Evolutionary conservation across 2,329 filamentous ascomycete genomes (phyloP), one percentile per base, ranked within the genome.

Genomic region (Fusarium sp.): DNA sequence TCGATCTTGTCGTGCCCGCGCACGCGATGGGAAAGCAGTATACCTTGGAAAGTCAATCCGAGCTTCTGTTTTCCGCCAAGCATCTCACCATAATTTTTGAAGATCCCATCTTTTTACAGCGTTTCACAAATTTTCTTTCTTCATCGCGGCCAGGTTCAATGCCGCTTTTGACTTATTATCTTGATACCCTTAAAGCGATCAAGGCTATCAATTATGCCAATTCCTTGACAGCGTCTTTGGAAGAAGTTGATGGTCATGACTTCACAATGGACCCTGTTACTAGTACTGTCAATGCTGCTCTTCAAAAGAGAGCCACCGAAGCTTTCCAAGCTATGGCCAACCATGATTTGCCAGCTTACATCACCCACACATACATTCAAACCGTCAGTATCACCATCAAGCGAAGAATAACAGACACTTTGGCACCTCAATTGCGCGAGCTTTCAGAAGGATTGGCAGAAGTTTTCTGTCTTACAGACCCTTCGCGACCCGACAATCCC

Each of bases 391-490:
- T 87, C 16, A 91, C 90, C 28, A 89, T 94, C 37, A 86, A 88
- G 66, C 84, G 87, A 64, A 84, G 90, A 20, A 88, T 94, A 23
- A 90, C 88, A 1, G 89, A 91, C 6, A 91, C 87, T 2, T 77
- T 93, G 26, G 87, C 91, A 3, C 80, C 85, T 2, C 84, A 90
- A 70, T 80, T 92, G 26, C 83, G 86, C 42, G 88, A 91, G 44
- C 85, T 90, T n/a, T 91, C 90, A 0, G 91, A 94, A 76, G 91
- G 91, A 0, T 77, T 94, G 61, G 91, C 91, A 0, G 91, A 94
- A 75, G 91, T 92, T 0, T 94, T 93, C 71, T 94, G 91, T 74
- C 77, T 94, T 56, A 92, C 90, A 1, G 92, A 94, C 75, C 91
- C 92, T 10, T 91, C 89, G 2, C 82, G 91, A 59, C 82, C 85